Evolutionary conservation across 805 yeast species (phyloP).

Genomic region (Millerozyma acaciae): DNA sequence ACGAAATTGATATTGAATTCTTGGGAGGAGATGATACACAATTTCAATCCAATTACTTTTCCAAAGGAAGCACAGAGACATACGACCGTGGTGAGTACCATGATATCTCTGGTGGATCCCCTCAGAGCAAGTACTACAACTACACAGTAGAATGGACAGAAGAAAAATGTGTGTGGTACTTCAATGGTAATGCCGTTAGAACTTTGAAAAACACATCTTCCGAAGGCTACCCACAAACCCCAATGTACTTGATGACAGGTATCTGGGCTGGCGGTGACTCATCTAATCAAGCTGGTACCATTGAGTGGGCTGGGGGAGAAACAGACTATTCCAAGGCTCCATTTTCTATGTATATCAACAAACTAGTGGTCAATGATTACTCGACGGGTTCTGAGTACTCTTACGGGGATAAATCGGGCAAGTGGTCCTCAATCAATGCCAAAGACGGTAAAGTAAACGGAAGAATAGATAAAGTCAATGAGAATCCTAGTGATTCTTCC

Average conservation of each 20-base stretch:
- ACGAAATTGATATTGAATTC: slow-evolving; percentile 85
- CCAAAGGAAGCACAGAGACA: slow-evolving; percentile 71
- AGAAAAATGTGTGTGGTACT: slow-evolving; percentile 58
- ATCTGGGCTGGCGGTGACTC: slow-evolving; percentile 82
- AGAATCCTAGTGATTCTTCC: slow-evolving; percentile 24
- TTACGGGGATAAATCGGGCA: slow-evolving; percentile 52
- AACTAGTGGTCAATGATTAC: slow-evolving; percentile 57
- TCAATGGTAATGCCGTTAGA: slow-evolving; percentile 67
- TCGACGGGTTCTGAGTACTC: slow-evolving; percentile 57
- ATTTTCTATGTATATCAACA: slow-evolving; percentile 58
- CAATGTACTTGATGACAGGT: slow-evolving; percentile 67
- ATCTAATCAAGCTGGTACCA: slow-evolving; percentile 58
- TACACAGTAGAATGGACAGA: slow-evolving; percentile 83
- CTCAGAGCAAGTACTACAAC: slow-evolving; percentile 60
- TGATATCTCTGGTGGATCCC: slow-evolving; percentile 41
- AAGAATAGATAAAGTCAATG: slow-evolving; percentile 41
- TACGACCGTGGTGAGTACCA: slow-evolving; percentile 79
- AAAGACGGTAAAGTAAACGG: slow-evolving; percentile 60
- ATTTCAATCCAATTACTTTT: slow-evolving; percentile 73
- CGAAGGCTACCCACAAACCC: slow-evolving; percentile 82
- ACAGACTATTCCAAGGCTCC: slow-evolving; percentile 65
- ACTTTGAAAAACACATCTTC: slow-evolving; percentile 49
- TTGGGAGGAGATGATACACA: slow-evolving; percentile 73
- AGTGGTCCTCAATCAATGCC: slow-evolving; percentile 55
- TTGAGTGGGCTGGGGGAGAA: slow-evolving; percentile 76